phyloP scores from a whole-genome alignment of 208 protist genomes.

The Acanthamoeba royreba region DNA sequence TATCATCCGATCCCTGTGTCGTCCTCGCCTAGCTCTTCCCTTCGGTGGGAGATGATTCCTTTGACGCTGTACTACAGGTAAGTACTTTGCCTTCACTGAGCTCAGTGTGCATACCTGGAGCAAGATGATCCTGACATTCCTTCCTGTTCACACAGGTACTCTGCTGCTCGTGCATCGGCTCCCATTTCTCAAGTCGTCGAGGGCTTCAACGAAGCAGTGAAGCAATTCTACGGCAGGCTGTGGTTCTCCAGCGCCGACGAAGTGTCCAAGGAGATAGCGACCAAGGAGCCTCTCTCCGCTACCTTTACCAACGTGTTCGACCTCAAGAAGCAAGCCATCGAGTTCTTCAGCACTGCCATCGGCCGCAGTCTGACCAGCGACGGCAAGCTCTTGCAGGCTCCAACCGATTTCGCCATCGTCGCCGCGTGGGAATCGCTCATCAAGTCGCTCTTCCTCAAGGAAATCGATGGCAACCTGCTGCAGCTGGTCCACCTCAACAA shows the following conservation, averaged over 20 bases:
- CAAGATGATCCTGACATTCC: neutral
- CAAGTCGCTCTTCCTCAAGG: conserved; percentile 63
- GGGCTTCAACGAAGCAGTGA: conserved; percentile 56
- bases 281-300: conserved; percentile 1
- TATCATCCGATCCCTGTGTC: conserved; percentile 16
- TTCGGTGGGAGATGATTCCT: conserved; percentile 32
- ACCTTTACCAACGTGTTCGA: conserved; percentile 31
- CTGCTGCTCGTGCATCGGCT: conserved; percentile 44
- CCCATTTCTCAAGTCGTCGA: conserved; percentile 70
- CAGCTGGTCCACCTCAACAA: conserved; percentile 78
- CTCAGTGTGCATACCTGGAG: neutral
- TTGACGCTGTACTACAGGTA: neutral
- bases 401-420: conserved; percentile 80
- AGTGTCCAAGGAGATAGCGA: neutral
- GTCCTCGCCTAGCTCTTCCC: neutral
- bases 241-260: conserved; percentile 69
- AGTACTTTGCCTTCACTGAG: neutral
- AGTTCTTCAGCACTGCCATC: conserved; percentile 68
- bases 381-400: conserved; percentile 50
- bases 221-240: conserved; percentile 74
- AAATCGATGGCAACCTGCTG: conserved; percentile 74
- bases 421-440: conserved; percentile 75
- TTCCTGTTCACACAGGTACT: conserved; percentile 29
- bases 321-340: conserved; percentile 62
- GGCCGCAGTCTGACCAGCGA: conserved; percentile 28